Percentiles rank a stretch among this genome's conserved stretches.
phyloP scores from a whole-genome alignment of 495 filamentous ascomycete species.

The Aspergillus campestris region DNA sequence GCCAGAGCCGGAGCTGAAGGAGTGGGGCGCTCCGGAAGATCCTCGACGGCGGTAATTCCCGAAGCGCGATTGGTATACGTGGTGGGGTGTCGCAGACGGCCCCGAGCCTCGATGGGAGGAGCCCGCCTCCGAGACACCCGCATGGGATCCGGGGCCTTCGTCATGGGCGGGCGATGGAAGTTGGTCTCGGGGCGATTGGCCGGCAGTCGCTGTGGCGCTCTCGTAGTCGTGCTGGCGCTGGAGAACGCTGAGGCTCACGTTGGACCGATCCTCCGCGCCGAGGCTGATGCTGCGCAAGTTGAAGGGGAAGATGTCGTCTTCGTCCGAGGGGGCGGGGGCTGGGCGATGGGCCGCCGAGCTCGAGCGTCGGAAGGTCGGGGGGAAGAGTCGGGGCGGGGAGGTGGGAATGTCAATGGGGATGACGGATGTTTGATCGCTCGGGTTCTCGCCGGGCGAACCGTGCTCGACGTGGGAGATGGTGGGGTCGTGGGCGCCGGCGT shows the following conservation, averaged over 20 bases:
- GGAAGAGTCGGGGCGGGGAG: constrained; percentile 61
- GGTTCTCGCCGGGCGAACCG: constrained; percentile 31
- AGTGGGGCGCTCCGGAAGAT: constrained; percentile 32
- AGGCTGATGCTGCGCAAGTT: constrained; percentile 70
- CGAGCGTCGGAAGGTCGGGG: constrained; percentile 55
- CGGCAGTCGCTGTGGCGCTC: constrained; percentile 12
- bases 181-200: constrained; percentile 20
- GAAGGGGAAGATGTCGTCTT: constrained; percentile 52
- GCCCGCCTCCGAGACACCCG: constrained; percentile 32
- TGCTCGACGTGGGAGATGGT: constrained; percentile 21
- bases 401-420: constrained; percentile 78
- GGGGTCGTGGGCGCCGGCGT: constrained; percentile 20
- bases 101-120: constrained; percentile 25
- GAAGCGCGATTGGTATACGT: constrained; percentile 35
- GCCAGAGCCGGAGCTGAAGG: constrained; percentile 36
- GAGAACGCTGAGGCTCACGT: constrained; percentile 47
- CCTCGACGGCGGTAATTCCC: constrained; percentile 33
- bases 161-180: constrained; percentile 20
- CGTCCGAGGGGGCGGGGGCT: constrained; percentile 44
- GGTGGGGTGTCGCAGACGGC: constrained; percentile 20
- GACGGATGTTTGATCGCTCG: constrained; percentile 34
- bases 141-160: constrained; percentile 30
- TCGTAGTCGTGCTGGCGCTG: constrained; percentile 41
- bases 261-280: constrained; percentile 57
- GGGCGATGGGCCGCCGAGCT: constrained; percentile 73